phyloP scores from a whole-genome alignment of 75 land plant species.

The Cunninghamia lanceolata region DNA sequence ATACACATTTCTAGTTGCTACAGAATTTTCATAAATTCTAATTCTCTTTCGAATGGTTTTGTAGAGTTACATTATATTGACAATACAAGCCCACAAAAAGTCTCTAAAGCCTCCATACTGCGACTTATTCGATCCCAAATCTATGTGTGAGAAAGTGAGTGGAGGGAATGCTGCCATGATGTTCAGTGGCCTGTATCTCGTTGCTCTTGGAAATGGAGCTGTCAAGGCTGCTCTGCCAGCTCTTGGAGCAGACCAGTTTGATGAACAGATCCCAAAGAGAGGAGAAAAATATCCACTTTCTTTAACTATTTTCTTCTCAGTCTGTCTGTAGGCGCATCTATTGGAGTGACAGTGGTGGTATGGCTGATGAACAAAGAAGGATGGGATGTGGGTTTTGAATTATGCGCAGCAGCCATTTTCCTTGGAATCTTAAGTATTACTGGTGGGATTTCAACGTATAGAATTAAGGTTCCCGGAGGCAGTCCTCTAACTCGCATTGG shows the following conservation, averaged over 20 bases:
- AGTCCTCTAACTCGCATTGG: too few species aligned
- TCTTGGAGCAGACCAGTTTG: slow-evolving; percentile 42
- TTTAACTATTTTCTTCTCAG: slow-evolving; percentile 28
- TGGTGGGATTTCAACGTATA: too few species aligned
- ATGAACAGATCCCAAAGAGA: slow-evolving; percentile 35
- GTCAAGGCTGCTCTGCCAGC: slow-evolving; percentile 33
- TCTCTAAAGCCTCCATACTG: slow-evolving; percentile 32
- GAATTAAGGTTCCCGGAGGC: too few species aligned
- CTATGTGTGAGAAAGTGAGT: slow-evolving; percentile 22
- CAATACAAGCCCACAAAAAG: slow-evolving; percentile 31
- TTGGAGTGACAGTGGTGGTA: too few species aligned
- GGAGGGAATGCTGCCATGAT: slow-evolving; percentile 22
- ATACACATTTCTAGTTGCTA: too few species aligned
- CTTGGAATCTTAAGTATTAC: too few species aligned
- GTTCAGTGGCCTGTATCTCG: slow-evolving; percentile 22
- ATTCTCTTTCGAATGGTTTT: too few species aligned
- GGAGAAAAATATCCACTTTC: slow-evolving; percentile 20
- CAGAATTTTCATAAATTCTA: neutral
- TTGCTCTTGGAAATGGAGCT: slow-evolving; percentile 31
- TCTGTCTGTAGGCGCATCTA: too few species aligned
- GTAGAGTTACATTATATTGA: slow-evolving; percentile 28
- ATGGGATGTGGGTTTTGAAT: too few species aligned
- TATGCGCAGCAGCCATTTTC: too few species aligned
- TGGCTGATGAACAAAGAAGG: too few species aligned
- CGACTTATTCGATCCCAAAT: neutral